These are phyloP conservation scores for Dentiscutata heterogama DNA, from an alignment of 371 early-diverging fungal genomes.

Conservation along the genomic window DNA sequence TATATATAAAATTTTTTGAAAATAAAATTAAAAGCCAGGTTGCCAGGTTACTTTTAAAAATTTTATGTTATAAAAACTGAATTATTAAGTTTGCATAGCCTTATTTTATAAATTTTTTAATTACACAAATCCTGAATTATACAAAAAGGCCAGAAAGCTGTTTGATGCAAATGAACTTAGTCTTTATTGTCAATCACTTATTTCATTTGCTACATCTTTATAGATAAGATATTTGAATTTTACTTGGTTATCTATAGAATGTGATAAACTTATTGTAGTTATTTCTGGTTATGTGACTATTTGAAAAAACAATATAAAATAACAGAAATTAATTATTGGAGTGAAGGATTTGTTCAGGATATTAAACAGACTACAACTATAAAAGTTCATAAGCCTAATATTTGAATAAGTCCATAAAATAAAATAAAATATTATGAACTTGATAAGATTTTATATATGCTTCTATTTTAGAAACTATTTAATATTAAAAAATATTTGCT, in stretches of 20 bases:
- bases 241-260: not conserved
- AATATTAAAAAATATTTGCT: no score
- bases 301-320: not conserved
- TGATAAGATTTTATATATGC: not conserved
- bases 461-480: no score
- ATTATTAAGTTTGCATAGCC: no score
- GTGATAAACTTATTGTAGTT: not conserved
- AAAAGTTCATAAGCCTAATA: not conserved
- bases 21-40: no score
- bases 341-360: not conserved
- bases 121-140: not conserved
- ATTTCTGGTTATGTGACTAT: not conserved
- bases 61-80: no score
- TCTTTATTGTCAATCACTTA: not conserved
- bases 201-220: not conserved
- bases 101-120: not conserved
- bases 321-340: not conserved
- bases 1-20: no score
- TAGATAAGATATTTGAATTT: not conserved
- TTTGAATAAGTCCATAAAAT: not conserved
- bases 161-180: not conserved
- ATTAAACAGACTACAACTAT: not conserved
- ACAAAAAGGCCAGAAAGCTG: not conserved
- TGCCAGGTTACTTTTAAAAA: no score
- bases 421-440: conserved; percentile 1